These are phyloP conservation scores for Microdochium nivale DNA, from an alignment of 2,329 filamentous ascomycete genomes.

Conservation along the genomic window DNA sequence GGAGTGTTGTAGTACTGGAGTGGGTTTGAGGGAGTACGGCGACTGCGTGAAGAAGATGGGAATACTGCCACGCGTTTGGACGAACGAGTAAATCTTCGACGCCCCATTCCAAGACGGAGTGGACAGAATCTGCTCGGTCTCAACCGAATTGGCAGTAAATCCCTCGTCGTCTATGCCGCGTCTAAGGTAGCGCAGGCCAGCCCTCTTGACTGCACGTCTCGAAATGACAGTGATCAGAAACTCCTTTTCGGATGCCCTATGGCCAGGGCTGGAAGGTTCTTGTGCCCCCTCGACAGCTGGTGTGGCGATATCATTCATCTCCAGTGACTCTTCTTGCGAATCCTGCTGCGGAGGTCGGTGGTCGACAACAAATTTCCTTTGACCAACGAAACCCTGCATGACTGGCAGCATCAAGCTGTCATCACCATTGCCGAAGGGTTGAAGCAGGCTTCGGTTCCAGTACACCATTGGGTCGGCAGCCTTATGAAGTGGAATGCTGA, in stretches of 20 bases:
- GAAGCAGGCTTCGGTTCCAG: constrained; percentile 76
- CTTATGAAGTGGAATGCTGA: constrained; percentile 56
- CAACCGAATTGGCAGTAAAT: constrained; percentile 80
- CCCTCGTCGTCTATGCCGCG: constrained; percentile 88
- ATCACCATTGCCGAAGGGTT: constrained; percentile 61
- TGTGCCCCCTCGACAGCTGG: constrained; percentile 13
- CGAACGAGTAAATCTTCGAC: constrained; percentile 66
- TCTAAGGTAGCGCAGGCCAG: constrained; percentile 81
- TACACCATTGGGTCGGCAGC: constrained; percentile 75
- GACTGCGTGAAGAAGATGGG: constrained; percentile 93
- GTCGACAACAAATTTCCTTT: constrained; percentile 70
- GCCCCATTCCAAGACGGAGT: constrained; percentile 54
- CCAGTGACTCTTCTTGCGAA: constrained; percentile 21
- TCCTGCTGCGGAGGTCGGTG: constrained; percentile 47
- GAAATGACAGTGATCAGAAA: constrained; percentile 87
- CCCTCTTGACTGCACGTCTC: constrained; percentile 76
- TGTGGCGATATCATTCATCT: constrained; percentile 17
- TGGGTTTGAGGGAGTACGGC: constrained; percentile 85
- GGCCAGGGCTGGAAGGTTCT: background rate
- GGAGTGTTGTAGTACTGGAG: constrained; percentile 75
- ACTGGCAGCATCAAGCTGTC: constrained; percentile 68
- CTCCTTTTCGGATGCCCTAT: constrained; percentile 37
- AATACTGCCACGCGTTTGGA: constrained; percentile 85
- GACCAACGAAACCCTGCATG: constrained; percentile 91
- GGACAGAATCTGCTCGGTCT: constrained; percentile 91